Conservation (phyloP, 495 filamentous ascomycete genomes). For the Hypoxylon fuscum region DNA sequence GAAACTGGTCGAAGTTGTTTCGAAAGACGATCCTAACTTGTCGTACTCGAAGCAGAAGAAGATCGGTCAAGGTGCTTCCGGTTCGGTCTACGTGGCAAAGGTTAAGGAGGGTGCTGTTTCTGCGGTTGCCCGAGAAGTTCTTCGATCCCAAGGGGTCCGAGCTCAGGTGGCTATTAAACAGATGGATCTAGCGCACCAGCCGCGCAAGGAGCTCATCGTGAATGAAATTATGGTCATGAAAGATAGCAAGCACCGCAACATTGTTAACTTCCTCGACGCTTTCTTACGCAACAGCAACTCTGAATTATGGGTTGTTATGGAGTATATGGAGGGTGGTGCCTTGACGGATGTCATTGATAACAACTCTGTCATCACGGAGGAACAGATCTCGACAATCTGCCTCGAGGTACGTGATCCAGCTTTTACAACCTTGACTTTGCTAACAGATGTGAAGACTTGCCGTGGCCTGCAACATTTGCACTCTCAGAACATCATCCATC, state of each 20-base stretch:
- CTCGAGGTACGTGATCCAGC: conserved; percentile 71
- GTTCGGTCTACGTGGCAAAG: conserved; percentile 96
- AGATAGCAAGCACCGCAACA: conserved; percentile 96
- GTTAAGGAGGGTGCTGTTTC: conserved; percentile 80
- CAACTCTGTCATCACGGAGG: conserved; percentile 87
- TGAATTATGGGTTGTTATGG: conserved; percentile 99
- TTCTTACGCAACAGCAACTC: conserved; percentile 92
- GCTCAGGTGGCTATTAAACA: conserved; percentile 97
- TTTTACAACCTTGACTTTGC: conserved; percentile 22
- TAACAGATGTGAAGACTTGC: conserved; percentile 76
- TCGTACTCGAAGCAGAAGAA: conserved; percentile 99
- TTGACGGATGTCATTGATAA: conserved; percentile 99
- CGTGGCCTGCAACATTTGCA: conserved; percentile 94
- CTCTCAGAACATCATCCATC: conserved; percentile 95
- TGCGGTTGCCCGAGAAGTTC: conserved; percentile 69
- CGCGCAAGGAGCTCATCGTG: conserved; percentile 96
- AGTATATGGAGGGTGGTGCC: conserved; percentile 98
- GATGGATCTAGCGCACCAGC: conserved; percentile 98
- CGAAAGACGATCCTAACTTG: conserved; percentile 87
- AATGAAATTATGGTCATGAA: conserved; percentile 99
- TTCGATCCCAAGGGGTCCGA: conserved; percentile 72
- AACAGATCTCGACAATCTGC: conserved; percentile 98
- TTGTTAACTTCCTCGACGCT: conserved; percentile 98
- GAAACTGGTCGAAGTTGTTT: conserved; percentile 89
- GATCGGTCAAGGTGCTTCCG: conserved; percentile 97